Conservation (phyloP, 1,284 basidiomycete genomes). For the Pseudozyma flocculosa region DNA sequence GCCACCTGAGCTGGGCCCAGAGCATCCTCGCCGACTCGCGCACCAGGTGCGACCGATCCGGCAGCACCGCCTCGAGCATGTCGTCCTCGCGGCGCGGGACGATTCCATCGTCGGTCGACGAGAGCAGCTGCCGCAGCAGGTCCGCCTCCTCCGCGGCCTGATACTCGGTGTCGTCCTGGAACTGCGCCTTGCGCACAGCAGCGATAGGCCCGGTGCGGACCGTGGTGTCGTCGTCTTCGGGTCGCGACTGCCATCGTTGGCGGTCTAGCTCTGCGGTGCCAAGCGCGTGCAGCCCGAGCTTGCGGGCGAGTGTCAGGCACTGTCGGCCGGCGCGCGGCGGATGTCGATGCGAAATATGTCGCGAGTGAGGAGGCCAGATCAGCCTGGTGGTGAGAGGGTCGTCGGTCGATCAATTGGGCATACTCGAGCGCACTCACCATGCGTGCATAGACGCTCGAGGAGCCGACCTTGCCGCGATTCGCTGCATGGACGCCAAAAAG, state of each 20-base stretch:
- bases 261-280: conserved; percentile 33
- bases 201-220: conserved; percentile 33
- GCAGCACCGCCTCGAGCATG: conserved; percentile 23
- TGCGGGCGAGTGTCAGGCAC: conserved; percentile 17
- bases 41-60: conserved; percentile 44
- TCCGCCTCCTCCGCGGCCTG: conserved; percentile 24
- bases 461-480: not conserved
- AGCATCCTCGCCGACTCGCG: conserved; percentile 46
- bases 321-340: conserved; percentile 7
- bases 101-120: not conserved
- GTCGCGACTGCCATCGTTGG: conserved; percentile 16
- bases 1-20: conserved; percentile 26
- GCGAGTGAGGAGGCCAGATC: too few relatives aligned
- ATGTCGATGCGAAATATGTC: conserved; percentile 2
- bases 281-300: conserved; percentile 31
- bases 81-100: conserved; percentile 11
- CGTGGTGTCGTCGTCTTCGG: conserved; percentile 20
- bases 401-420: too few relatives aligned
- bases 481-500: conserved; percentile 23
- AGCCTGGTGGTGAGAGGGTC: not conserved
- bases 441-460: not conserved
- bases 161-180: conserved; percentile 32
- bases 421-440: not conserved
- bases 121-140: conserved; percentile 12
- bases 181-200: conserved; percentile 27